Evolutionary conservation across 2,329 filamentous ascomycete genomes (phyloP), one percentile per base, ranked within the genome.

Genomic region (Fusarium torreyae): DNA sequence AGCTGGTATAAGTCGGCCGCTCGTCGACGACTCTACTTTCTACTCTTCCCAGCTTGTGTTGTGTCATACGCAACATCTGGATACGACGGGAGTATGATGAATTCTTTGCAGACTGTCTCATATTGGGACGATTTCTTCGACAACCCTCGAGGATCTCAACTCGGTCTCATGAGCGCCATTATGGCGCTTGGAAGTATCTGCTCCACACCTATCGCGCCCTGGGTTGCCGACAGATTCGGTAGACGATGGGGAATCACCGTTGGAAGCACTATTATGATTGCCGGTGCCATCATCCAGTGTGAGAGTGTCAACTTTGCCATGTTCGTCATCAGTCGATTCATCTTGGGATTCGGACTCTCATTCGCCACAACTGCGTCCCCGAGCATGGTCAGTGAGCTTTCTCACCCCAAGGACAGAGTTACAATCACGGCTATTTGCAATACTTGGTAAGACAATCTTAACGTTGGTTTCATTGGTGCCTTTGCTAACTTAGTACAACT

Each of bases 361-460:
- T 86, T 86, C 65, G 82, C 81, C 36, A 87, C 85, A 42, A 84
- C 86, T 26, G 81, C 83, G 0, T 83, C 83, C 0, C 85, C 86
- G 2, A 80, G 82, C 6, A 74, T 87, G 61, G 82, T 88, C 7
- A 84, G 82, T 68, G 86, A 88, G 57, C 75, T 88, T 10, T 83
- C 81, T 1, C 83, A 87, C 66, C 86, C 85, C 1, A 86, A 85
- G 66, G 84, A 87, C 68, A 82, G 86, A 43, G 80, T 84, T 0
- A 82, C 84, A 5, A 72, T 87, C 34, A 87, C 85, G 1, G 84
- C 84, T 3, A 80, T 88, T 7, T 88, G 86, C 77, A 87, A 88
- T 55, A 83, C 75, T 8, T 74, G 71, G 71, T 74, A 63, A 33
- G 62, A 6, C 3, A 17, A 2, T 2, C 1, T 2, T 13, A 10